Conservation (phyloP, 257 asterid species). For the Solanum chmielewskii region DNA sequence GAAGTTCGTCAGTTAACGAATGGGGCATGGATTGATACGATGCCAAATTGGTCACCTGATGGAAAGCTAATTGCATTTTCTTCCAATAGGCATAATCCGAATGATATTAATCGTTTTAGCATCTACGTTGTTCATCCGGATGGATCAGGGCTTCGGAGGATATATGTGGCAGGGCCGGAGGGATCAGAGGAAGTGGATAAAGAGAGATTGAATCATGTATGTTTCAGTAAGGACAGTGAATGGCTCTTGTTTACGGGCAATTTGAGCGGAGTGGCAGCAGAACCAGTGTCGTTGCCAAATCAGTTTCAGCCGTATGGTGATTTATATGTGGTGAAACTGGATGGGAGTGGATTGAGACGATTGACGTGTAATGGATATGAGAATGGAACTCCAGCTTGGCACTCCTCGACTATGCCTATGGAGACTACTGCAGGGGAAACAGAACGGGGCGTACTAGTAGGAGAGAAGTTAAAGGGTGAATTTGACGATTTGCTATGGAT, state of each 20-base stretch:
- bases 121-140: constrained; percentile 43
- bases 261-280: constrained; percentile 60
- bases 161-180: constrained; percentile 30
- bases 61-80: constrained; percentile 77
- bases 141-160: constrained; percentile 41
- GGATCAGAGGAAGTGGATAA: constrained; percentile 23
- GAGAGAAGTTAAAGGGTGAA: constrained; percentile 39
- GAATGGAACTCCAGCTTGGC: constrained; percentile 86
- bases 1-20: constrained; percentile 43
- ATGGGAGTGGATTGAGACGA: constrained; percentile 63
- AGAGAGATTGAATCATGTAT: constrained; percentile 82
- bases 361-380: constrained; percentile 76
- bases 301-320: constrained; percentile 92
- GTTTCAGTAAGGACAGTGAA: constrained; percentile 62
- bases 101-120: constrained; percentile 28
- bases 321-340: constrained; percentile 47
- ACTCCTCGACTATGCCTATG: constrained; percentile 12
- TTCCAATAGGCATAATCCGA: constrained; percentile 57
- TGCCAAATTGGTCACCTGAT: constrained; percentile 94
- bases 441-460: neutral
- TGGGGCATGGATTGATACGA: constrained; percentile 83
- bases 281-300: constrained; percentile 66
- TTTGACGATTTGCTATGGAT: constrained; percentile 69
- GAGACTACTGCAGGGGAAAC: neutral
- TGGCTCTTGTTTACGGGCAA: constrained; percentile 70